Base-by-base conservation (phyloP, 2,329 filamentous ascomycete genomes). In the Paecilomyces niveus region DNA sequence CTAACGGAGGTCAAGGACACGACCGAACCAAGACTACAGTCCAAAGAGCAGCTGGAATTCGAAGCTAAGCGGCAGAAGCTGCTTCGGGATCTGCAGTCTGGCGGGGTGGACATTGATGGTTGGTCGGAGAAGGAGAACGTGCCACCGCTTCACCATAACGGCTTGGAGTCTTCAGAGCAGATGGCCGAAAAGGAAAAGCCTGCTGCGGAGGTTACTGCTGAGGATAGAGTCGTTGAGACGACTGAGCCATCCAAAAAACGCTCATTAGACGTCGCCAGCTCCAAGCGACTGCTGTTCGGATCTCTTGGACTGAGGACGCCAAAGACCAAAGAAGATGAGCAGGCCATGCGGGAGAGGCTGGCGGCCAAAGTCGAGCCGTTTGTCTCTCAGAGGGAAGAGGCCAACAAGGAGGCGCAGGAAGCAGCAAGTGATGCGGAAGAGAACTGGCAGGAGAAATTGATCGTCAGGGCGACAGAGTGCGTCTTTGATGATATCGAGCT, bases 391-490 rank as follows among this genome's bases (percentile, higher is more conserved):
- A 63, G 67, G 26, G 63, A 67, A 31, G 58, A 69, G 22, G 64
- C 67, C 7, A 59, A 64, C 33, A 67, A 53, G 52, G 33, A 64
- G 24, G 66, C 69, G 22, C 68, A 66, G 1, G 60, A 56, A 9
- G 33, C 57, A 57, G 71, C 76, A 15, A 72, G 76, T 29, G 76
- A 83, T 52, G 80, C 85, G 52, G 75, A 81, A 0, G 81, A 89
- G 31, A 81, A 83, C 22, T 97, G 92, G 92, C 84, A 84, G 64
- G 77, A 84, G 3, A 90, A 86, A 64, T 87, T 97, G 60, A 82
- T 78, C 10, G 85, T 96, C 61, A 83, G 84, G 24, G 92, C 90
- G 22, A 89, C 95, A 0, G 93, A 97, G 71, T 97, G 92, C 73
- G 85, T 86, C 61, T 81, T 89, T n/a, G 63, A 68, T 29, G 62